Conservation (phyloP, 2,329 filamentous ascomycete genomes). For the Colletotrichum neosansevieriae region DNA sequence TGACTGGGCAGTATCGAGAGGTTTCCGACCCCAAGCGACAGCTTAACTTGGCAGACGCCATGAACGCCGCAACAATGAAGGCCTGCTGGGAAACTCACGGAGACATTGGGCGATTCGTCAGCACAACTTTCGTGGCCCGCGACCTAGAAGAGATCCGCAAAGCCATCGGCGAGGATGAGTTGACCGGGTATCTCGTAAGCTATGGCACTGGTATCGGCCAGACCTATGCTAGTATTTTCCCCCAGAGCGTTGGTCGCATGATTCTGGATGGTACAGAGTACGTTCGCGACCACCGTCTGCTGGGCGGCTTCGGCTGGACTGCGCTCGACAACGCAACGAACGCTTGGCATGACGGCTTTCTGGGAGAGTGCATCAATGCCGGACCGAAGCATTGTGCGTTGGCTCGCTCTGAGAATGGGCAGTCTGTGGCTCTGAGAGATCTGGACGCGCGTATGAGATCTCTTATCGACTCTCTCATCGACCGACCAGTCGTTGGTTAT, state of each 20-base stretch:
- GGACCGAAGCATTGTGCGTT: constrained; percentile 60
- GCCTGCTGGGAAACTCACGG: constrained; percentile 58
- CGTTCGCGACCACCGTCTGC: constrained; percentile 57
- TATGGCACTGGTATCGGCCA: constrained; percentile 66
- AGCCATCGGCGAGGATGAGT: constrained; percentile 57
- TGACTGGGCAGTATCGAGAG: constrained; percentile 54
- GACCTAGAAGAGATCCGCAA: constrained; percentile 63
- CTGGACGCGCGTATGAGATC: constrained; percentile 55
- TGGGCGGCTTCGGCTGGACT: constrained; percentile 61
- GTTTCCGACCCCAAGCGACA: constrained; percentile 51
- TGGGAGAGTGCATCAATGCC: constrained; percentile 62
- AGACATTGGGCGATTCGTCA: constrained; percentile 60
- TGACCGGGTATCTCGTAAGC: constrained; percentile 63
- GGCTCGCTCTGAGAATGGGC: constrained; percentile 48
- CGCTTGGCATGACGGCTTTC: constrained; percentile 62
- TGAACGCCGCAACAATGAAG: constrained; percentile 58
- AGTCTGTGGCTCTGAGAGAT: constrained; percentile 49
- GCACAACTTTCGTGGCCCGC: constrained; percentile 60
- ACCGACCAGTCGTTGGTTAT: constrained; percentile 55
- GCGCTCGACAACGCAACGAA: constrained; percentile 62
- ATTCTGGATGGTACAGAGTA: constrained; percentile 64
- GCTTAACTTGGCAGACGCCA: constrained; percentile 58
- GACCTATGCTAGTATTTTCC: constrained; percentile 64
- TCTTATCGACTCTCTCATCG: constrained; percentile 53
- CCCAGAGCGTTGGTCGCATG: constrained; percentile 59